phyloP scores from a whole-genome alignment of 164 flowering plant genomes.

The Cinnamomum micranthum region DNA sequence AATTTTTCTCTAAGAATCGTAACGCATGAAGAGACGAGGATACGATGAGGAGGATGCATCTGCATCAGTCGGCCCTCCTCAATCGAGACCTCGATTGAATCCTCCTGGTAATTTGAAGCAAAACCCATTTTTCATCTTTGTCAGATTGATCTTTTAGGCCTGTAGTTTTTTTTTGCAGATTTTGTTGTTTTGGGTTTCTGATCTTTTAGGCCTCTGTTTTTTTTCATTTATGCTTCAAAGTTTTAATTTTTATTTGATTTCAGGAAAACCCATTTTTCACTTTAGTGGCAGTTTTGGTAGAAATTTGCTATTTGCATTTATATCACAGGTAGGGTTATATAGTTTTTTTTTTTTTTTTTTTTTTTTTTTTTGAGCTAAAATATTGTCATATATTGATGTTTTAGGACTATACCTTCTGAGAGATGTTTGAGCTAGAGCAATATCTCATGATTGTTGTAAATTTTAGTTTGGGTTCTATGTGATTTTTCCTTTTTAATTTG shows the following conservation, averaged over 20 bases:
- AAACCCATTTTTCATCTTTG: neutral
- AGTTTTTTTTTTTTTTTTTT: too few species aligned
- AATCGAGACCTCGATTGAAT: slow-evolving; percentile 20
- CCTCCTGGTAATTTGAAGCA: slow-evolving; percentile 12
- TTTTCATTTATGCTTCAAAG: too few species aligned
- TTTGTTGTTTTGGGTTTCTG: neutral
- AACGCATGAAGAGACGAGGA: slow-evolving; percentile 23
- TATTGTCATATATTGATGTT: too few species aligned
- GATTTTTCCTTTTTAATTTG: neutral
- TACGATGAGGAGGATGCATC: slow-evolving; percentile 21
- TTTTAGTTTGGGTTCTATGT: neutral
- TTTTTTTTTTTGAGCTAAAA: too few species aligned
- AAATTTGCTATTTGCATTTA: neutral
- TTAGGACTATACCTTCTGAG: too few species aligned
- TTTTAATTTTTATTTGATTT: too few species aligned
- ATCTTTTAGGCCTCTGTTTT: too few species aligned
- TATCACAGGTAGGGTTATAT: too few species aligned
- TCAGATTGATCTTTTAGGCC: neutral
- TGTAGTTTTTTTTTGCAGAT: neutral
- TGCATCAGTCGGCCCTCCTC: slow-evolving; percentile 25
- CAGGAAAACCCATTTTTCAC: too few species aligned
- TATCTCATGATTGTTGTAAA: neutral
- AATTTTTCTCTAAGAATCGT: neutral
- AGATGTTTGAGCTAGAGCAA: neutral
- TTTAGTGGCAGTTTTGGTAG: too few species aligned